Evolutionary conservation across 768 basidiomycete genomes (phyloP).

Genomic region (Scleroderma citrinum): DNA sequence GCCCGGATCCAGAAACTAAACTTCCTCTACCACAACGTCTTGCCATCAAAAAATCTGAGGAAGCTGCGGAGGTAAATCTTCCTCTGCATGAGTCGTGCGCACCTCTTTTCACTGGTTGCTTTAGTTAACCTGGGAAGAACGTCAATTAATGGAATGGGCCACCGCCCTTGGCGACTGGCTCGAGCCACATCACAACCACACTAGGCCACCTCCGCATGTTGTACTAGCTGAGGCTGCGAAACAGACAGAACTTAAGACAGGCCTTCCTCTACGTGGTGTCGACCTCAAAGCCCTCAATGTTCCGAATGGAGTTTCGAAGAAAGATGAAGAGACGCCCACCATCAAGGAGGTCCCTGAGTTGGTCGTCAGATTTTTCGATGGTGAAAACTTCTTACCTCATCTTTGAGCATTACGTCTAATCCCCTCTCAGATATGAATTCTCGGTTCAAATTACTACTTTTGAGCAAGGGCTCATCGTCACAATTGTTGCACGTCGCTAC

Average conservation of each 20-base stretch:
- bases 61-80: slow-evolving; percentile 49
- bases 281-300: slow-evolving; percentile 36
- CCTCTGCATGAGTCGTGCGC: neutral
- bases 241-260: slow-evolving; percentile 64
- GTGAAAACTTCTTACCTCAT: slow-evolving; percentile 25
- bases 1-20: slow-evolving; percentile 41
- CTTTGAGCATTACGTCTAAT: neutral
- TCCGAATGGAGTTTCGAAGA: slow-evolving; percentile 45
- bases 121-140: slow-evolving; percentile 66
- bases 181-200: slow-evolving; percentile 67
- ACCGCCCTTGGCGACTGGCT: slow-evolving; percentile 67
- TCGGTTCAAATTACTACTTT: slow-evolving; percentile 43
- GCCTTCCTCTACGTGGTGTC: slow-evolving; percentile 59
- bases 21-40: slow-evolving; percentile 57
- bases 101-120: slow-evolving; percentile 6
- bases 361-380: slow-evolving; percentile 56
- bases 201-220: slow-evolving; percentile 62
- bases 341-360: slow-evolving; percentile 55
- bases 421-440: slow-evolving; percentile 43
- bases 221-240: slow-evolving; percentile 74
- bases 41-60: slow-evolving; percentile 40
- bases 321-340: slow-evolving; percentile 66
- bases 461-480: slow-evolving; percentile 36
- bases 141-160: slow-evolving; percentile 51
- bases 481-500: slow-evolving; percentile 69